phyloP scores from a whole-genome alignment of 2,329 filamentous ascomycete species.

The Ascocoryne sarcoides region DNA sequence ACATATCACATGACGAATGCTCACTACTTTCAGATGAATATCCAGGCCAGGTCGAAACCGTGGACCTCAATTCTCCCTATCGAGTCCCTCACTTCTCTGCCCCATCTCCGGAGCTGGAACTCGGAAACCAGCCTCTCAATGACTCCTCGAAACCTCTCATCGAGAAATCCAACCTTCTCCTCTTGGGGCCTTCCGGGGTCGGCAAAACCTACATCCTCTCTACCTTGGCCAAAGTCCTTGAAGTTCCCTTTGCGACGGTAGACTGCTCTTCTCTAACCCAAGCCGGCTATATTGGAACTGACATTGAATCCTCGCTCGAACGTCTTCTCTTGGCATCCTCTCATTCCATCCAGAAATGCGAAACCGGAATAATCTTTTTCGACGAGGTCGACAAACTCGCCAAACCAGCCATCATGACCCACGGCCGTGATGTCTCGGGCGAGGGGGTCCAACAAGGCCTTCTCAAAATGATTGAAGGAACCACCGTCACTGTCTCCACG shows the following conservation, averaged over 20 bases:
- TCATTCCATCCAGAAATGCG: conserved; percentile 75
- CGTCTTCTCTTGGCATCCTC: conserved; percentile 82
- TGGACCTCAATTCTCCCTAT: conserved; percentile 18
- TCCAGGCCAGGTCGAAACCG: conserved; percentile 36
- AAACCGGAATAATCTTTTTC: conserved; percentile 88
- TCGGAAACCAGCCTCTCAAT: conserved; percentile 10
- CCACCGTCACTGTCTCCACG: conserved; percentile 82
- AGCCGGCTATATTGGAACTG: conserved; percentile 94
- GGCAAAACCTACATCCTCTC: conserved; percentile 88
- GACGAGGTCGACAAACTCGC: conserved; percentile 98
- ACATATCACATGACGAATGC: conserved; percentile 6
- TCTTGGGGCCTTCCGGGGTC: conserved; percentile 87
- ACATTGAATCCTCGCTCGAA: conserved; percentile 93
- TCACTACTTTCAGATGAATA: conserved; percentile 42
- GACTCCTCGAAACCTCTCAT: conserved; percentile 36
- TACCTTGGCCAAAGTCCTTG: conserved; percentile 84
- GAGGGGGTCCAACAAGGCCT: conserved; percentile 96
- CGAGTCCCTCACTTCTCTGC: background rate
- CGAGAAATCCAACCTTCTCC: conserved; percentile 89
- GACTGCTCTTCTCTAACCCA: conserved; percentile 96
- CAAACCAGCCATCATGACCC: conserved; percentile 62
- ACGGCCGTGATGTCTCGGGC: conserved; percentile 88
- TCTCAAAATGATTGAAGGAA: conserved; percentile 92
- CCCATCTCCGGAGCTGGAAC: conserved; percentile 15
- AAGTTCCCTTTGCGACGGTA: conserved; percentile 89